A percentile compares a stretch with the other conserved stretches of the same genome.
phyloP scores from a whole-genome alignment of 2,329 filamentous ascomycete species.

The Whalleya microplaca region DNA sequence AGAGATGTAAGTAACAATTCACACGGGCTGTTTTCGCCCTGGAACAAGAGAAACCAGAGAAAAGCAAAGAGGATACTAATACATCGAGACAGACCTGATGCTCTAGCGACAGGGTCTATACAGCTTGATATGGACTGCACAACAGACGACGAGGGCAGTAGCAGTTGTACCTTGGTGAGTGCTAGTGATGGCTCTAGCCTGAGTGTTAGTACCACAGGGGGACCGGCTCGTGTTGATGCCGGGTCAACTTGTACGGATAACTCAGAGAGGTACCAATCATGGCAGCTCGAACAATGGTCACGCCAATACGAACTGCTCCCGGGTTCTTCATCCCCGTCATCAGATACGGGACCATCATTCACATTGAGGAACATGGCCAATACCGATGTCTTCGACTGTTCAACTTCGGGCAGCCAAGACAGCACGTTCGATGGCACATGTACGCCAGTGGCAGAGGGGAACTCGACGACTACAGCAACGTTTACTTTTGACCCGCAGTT shows the following conservation, averaged over 20 bases:
- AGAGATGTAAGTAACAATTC: conserved; percentile 26
- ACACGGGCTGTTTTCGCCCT: neutral
- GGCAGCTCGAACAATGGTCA: conserved; percentile 38
- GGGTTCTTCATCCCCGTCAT: conserved; percentile 22
- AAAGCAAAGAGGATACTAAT: conserved; percentile 1
- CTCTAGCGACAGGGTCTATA: conserved; percentile 36
- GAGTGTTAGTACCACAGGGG: conserved; percentile 27
- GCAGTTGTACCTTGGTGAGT: conserved; percentile 30
- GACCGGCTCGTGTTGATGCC: conserved; percentile 12
- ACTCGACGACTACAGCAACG: conserved; percentile 20
- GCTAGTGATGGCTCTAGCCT: conserved; percentile 12
- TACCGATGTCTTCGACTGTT: conserved; percentile 33
- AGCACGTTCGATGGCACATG: conserved; percentile 34
- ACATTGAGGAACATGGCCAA: conserved; percentile 34
- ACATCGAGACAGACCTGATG: conserved; percentile 26
- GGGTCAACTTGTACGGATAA: conserved; percentile 30
- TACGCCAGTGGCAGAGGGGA: conserved; percentile 10
- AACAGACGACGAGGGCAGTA: conserved; percentile 21
- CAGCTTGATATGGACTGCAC: conserved; percentile 36
- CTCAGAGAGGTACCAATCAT: conserved; percentile 36
- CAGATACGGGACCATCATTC: conserved; percentile 39
- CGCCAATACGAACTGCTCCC: conserved; percentile 35
- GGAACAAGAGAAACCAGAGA: neutral
- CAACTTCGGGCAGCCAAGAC: conserved; percentile 22
- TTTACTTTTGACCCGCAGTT: conserved; percentile 37